These are phyloP conservation scores for Boletus rubescentipes DNA, from an alignment of 768 basidiomycete genomes.

Conservation along the genomic window DNA sequence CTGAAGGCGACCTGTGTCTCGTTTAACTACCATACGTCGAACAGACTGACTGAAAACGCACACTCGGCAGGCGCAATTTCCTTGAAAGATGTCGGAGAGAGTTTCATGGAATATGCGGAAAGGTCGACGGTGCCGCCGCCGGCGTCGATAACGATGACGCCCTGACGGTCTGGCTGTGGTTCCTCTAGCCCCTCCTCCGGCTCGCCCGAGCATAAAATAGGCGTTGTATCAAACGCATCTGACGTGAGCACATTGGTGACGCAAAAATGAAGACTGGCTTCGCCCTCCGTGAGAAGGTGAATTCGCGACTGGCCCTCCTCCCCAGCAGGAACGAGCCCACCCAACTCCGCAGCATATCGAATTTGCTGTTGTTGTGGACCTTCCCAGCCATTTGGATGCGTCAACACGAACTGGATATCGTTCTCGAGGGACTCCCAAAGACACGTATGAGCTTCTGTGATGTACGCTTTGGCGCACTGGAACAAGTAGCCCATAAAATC, in stretches of 20 bases:
- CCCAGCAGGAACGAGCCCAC: slow-evolving; percentile 47
- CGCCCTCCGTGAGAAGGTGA: slow-evolving; percentile 60
- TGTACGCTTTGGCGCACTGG: slow-evolving; percentile 41
- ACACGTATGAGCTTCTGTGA: slow-evolving; percentile 40
- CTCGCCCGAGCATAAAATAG: slow-evolving; percentile 18
- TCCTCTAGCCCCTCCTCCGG: slow-evolving; percentile 12
- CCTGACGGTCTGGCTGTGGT: slow-evolving; percentile 22
- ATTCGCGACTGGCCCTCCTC: slow-evolving; percentile 39
- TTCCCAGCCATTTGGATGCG: slow-evolving; percentile 66
- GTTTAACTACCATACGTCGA: not conserved
- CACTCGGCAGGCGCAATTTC: slow-evolving; percentile 37
- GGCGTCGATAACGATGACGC: slow-evolving; percentile 48
- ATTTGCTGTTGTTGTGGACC: slow-evolving; percentile 55
- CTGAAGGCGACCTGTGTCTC: slow-evolving; percentile 35
- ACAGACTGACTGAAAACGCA: slow-evolving; percentile 9
- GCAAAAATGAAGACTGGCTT: slow-evolving; percentile 54
- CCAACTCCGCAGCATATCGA: slow-evolving; percentile 48
- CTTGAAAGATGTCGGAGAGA: slow-evolving; percentile 37
- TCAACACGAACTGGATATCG: slow-evolving; percentile 49
- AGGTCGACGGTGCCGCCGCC: slow-evolving; percentile 44
- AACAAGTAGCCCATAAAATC: slow-evolving; percentile 47
- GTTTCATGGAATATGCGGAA: slow-evolving; percentile 40
- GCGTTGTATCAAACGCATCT: slow-evolving; percentile 18
- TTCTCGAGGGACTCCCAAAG: slow-evolving; percentile 45
- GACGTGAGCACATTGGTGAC: slow-evolving; percentile 43